Evolutionary conservation across 2,329 filamentous ascomycete genomes (phyloP).

Genomic region (Cladophialophora bantiana): DNA sequence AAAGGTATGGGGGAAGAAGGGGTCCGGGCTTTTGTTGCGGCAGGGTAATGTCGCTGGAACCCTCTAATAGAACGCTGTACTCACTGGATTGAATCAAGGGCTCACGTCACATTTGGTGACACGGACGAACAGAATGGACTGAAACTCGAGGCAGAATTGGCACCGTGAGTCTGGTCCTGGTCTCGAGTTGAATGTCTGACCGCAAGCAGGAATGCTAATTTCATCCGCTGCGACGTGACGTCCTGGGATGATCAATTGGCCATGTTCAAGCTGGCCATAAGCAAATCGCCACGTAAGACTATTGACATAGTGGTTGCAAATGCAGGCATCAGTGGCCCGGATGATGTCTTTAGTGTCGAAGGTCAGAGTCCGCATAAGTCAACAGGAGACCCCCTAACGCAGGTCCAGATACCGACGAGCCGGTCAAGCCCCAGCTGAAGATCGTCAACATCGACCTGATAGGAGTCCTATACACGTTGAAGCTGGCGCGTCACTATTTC

Average conservation of each 20-base stretch:
- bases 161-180: slow-evolving; percentile 4
- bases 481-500: slow-evolving; percentile 45
- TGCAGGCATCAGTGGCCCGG: slow-evolving; percentile 64
- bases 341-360: slow-evolving; percentile 39
- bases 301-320: slow-evolving; percentile 71
- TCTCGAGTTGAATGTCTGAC: background rate
- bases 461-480: slow-evolving; percentile 30
- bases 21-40: slow-evolving; percentile 40
- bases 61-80: background rate
- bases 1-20: slow-evolving; percentile 44
- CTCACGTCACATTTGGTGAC: slow-evolving; percentile 42
- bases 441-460: slow-evolving; percentile 42
- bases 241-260: slow-evolving; percentile 69
- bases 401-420: slow-evolving; percentile 28
- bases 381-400: slow-evolving; percentile 48
- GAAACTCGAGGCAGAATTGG: slow-evolving; percentile 32
- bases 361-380: slow-evolving; percentile 44
- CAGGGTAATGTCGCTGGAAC: slow-evolving; percentile 27
- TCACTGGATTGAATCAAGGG: slow-evolving; percentile 7
- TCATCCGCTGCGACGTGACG: slow-evolving; percentile 62
- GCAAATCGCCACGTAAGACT: slow-evolving; percentile 60
- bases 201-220: slow-evolving; percentile 38
- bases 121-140: slow-evolving; percentile 51
- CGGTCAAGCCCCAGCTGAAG: slow-evolving; percentile 44
- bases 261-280: slow-evolving; percentile 66